phyloP scores from a whole-genome alignment of 1,139 yeast species.

The Maudiozyma humilis region DNA sequence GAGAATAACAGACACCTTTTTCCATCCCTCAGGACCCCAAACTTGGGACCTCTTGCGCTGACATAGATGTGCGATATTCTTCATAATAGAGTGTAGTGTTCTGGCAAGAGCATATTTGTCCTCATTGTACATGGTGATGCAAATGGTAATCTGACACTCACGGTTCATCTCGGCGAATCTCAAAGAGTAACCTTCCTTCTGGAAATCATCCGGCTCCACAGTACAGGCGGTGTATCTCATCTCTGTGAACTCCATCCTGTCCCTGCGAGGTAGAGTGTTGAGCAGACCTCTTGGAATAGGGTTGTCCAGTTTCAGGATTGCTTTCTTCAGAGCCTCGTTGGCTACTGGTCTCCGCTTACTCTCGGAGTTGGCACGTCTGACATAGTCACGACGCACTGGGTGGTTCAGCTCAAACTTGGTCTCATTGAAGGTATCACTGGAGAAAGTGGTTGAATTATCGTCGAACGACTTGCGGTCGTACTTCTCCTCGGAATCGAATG shows the following conservation, averaged over 20 bases:
- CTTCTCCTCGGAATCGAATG: constrained; percentile 21
- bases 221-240: constrained; percentile 96
- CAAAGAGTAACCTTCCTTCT: constrained; percentile 70
- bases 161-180: constrained; percentile 78
- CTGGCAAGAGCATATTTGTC: constrained; percentile 81
- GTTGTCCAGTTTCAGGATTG: constrained; percentile 80
- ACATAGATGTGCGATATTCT: constrained; percentile 79
- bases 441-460: constrained; percentile 29
- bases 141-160: constrained; percentile 81
- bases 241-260: constrained; percentile 84
- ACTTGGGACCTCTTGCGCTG: constrained; percentile 69
- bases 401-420: constrained; percentile 32
- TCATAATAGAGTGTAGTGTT: constrained; percentile 89
- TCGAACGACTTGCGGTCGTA: constrained; percentile 24
- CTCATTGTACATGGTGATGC: constrained; percentile 95
- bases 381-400: constrained; percentile 44
- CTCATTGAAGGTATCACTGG: constrained; percentile 34
- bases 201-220: constrained; percentile 76
- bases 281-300: constrained; percentile 84
- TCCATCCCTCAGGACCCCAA: constrained; percentile 97
- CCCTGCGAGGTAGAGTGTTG: constrained; percentile 71
- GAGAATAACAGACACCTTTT: constrained; percentile 81
- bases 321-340: constrained; percentile 40
- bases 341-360: constrained; percentile 56
- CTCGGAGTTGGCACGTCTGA: constrained; percentile 46